Base-by-base conservation (phyloP, 1,284 basidiomycete genomes). In the Ceratobasidium sp. region DNA sequence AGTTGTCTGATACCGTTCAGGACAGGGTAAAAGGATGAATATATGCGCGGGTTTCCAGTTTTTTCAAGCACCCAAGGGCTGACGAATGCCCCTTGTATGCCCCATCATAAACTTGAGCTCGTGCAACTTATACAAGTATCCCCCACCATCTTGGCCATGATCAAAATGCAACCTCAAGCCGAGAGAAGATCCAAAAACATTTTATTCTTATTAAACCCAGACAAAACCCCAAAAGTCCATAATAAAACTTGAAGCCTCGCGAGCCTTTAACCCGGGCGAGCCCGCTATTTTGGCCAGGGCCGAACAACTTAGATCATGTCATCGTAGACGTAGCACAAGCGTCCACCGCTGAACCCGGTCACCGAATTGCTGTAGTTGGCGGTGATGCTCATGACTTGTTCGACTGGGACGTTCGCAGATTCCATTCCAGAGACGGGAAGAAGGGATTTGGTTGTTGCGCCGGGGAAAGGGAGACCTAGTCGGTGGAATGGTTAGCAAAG, bases 391-490 rank as follows among this genome's bases (percentile, higher is more conserved):
- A 73, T 62, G 15, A 73, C 70, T 49, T 37, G 37, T 37, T 73
- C 70, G 22, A 73, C 46, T 15, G 37, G n/a, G 25, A 73, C 46
- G 17, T 73, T 59, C 17, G 59, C 37, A 43, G 37, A 43, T 29
- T 73, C 70, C 70, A 73, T 73, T 19, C 70, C 70, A 17, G 70
- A 73, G 29, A 46, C 37, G n/a, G 70, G 70, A 13, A 73, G 44
- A 2, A 51, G 25, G 19, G 19, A 34, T 34, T 73, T 61, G 57
- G 70, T 73, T 13, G 59, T 73, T 9, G 68, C 68, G 11, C 54
- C 56, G 54, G 68, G 68, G 37, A 32, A 66, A 15, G 46, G 29
- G 29, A 61, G 34, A 37, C 57, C 44, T 49, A 22, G 6, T 46
- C 13, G 25, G 44, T 17, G 22, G n/a, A 61, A 13, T 8, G 13